Evolutionary conservation across 805 yeast species (phyloP), one percentile per base, ranked within the genome.

Genomic region (Hanseniaspora meyeri): DNA sequence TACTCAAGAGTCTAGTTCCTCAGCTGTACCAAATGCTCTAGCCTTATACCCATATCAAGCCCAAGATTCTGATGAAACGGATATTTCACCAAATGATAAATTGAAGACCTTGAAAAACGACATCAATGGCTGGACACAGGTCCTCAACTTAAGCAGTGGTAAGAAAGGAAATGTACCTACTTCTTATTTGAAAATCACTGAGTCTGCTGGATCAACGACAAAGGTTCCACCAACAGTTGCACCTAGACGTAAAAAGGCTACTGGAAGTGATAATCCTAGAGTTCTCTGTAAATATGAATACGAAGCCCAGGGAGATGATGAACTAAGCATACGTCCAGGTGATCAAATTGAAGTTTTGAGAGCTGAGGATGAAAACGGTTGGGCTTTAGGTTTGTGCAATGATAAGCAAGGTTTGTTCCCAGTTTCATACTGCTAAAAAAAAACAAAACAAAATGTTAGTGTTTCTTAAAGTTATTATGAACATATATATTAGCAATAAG

Each of bases 101-200:
- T 69, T 90, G 43, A 70, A 71, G 4, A 75, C 91, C 4, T 55
- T 82, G 0, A 81, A 78, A 51, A 71, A 72, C 1, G 97, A 93
- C 66, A 90, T 87, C 60, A 81, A 87, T 17, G 98, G 98, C 0
- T 91, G 98, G 98, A 85, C 95, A 1, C 70, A 72, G 61, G 80
- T 89, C 10, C 62, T 62, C n/a, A 72, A 74, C n/a, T 60, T 71
- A 2, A 64, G 67, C 24, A 77, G 77, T 5, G 80, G 79, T 0
- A 71, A 70, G 43, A 10, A 40, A 34, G 98, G 98, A 0, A 73
- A 90, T 42, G 96, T 90, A 4, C 98, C 98, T 1, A 81, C 95
- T 0, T 70, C 85, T 0, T 91, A 91, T 65, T 68, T 90, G 7
- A 81, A 82, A 59, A 66, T 82, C 1, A 46, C 46, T 16, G 43